Evolutionary conservation across 768 basidiomycete species (phyloP), one percentile per base, ranked within the genome.

Genomic region (Inosperma sp.): DNA sequence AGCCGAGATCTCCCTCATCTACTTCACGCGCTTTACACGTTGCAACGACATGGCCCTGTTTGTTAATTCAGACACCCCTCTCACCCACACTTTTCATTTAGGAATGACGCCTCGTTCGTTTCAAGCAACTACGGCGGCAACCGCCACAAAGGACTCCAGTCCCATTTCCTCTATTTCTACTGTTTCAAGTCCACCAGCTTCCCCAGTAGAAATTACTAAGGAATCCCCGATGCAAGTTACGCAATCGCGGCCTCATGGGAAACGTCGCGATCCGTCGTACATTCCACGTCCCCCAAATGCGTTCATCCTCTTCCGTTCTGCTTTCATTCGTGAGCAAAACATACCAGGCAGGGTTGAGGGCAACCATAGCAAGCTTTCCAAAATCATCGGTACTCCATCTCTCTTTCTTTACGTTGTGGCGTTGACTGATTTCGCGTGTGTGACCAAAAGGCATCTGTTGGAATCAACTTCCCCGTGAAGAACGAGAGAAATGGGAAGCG

Each of bases 271-370:
- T 59, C 79, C 83, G 48, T 80, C 79, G 2, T 83, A 88, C 66
- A 90, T 89, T 66, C 88, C 87, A 34, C 82, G 88, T 41, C 87
- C 88, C 6, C 87, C 87, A 21, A 90, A 88, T 68, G 87, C 88
- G 52, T 90, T 89, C 70, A 90, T 89, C 59, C 83, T 89, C 65
- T 90, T 88, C 67, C 80, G 87, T 58, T 85, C 84, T 19, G 81
- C 80, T 25, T 88, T 89, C 68, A 86, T 89, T 65, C 75, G 78
- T 26, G 82, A 80, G 58, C 79, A 86, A 64, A 81, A 82, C 57
- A 81, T 88, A 43, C 82, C 87, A 2, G 84, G 80, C 30, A 80
- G 81, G 64, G 86, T 88, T 47, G 87, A 89, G 60, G 86, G 86
- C 1, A 89, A 87, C 57, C 86, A 88, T 56, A 83, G 83, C 61